Evolutionary conservation across 768 basidiomycete species (phyloP), one percentile per base, ranked within the genome.

Genomic region (Melanogaster broomeanus): DNA sequence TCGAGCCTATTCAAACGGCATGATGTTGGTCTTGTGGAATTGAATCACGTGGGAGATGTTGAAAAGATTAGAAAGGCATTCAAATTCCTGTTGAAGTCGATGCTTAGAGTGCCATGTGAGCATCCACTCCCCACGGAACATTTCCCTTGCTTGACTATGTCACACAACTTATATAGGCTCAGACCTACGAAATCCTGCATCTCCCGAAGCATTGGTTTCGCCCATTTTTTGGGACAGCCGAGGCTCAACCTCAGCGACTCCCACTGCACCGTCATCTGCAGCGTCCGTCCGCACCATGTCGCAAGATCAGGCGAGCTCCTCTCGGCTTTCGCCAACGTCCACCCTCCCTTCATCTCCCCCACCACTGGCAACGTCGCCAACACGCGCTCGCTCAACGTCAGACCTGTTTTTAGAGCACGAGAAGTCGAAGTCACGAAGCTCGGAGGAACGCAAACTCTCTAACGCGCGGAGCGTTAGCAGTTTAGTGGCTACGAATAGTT

Each of bases 21-120:
- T 66, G 86, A 90, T 58, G 82, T 87, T 8, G 90, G 92, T 9
- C 70, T 97, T 25, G 83, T 93, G 11, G 87, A 90, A 66, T 87
- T 91, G 3, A 80, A 84, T 4, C 78, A 72, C 39, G 65, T 70
- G 6, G 72, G 74, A 21, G 81, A 87, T 3, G 66, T 70, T 11
- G 87, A 87, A 12, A 90, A 87, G 72, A 88, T 94, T 74, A 81
- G 84, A 48, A 78, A 78, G 42, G 80, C 81, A 0, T 90, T 94
- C 64, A 80, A 82, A 35, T 93, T 81, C 75, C 65, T 93, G n/a
- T 65, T 93, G 52, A 81, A 79, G 62, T 80, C 83, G 5, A 80
- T 89, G 21, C 69, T 81, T 46, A 78, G 81, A 38, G 73, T 78
- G 49, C 61, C 69, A 12, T 65, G 67, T 69, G 56, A 58, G 74